Evolutionary conservation across 345 rosid species (phyloP).

Genomic region (Salix koriyanagi): DNA sequence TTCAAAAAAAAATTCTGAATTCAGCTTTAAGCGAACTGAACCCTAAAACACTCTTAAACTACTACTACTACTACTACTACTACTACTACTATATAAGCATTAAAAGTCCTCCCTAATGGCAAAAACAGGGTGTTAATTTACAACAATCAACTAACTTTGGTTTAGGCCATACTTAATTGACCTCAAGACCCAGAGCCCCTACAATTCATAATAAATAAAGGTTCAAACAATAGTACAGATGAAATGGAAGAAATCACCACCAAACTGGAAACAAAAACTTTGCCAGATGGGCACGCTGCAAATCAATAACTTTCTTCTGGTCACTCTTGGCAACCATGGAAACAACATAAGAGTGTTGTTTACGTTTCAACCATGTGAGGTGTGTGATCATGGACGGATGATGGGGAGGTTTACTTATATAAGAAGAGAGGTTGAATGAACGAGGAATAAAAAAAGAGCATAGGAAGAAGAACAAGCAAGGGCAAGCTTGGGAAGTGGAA

Average conservation of each 20-base stretch:
- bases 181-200: background rate
- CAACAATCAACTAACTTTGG: background rate
- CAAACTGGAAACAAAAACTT: constrained; percentile 5
- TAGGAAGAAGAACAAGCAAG: too few relatives aligned
- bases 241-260: background rate
- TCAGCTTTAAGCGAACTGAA: background rate
- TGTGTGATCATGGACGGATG: background rate
- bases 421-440: background rate
- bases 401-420: background rate
- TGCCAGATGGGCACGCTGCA: background rate
- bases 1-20: background rate
- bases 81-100: background rate
- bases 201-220: too few relatives aligned
- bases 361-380: background rate
- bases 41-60: background rate
- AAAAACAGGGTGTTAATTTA: background rate
- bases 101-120: background rate
- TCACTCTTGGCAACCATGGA: background rate
- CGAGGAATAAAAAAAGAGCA: too few relatives aligned
- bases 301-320: background rate
- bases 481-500: too few relatives aligned
- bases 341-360: background rate
- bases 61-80: too few relatives aligned
- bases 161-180: background rate
- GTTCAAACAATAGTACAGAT: too few relatives aligned